Evolutionary conservation across 108 stramenopile species (phyloP).

Genomic region (Skeletonema grethae): DNA sequence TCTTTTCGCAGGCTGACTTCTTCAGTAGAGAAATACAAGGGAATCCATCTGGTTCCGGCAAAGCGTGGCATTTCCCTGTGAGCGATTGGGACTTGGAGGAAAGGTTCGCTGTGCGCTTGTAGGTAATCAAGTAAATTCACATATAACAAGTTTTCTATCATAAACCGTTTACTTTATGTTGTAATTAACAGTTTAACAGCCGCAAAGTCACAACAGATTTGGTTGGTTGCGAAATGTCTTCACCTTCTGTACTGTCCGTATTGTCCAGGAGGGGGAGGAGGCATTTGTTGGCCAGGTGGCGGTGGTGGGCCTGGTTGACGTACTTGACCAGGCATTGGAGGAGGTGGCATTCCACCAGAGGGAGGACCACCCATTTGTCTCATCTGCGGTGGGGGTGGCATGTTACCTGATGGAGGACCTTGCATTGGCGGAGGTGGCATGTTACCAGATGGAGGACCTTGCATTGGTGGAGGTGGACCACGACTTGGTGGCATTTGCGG

Average conservation of each 20-base stretch:
- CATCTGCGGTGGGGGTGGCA: conserved; percentile 14
- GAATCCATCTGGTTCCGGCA: conserved; percentile 42
- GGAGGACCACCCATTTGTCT: conserved; percentile 17
- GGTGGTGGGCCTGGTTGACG: conserved; percentile 23
- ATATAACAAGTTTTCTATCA: neutral
- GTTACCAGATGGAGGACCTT: conserved; percentile 7
- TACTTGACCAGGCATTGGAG: conserved; percentile 27
- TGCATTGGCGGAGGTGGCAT: conserved; percentile 4
- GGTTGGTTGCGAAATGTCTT: neutral
- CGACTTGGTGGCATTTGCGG: conserved; percentile 10
- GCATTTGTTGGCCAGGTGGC: conserved; percentile 4
- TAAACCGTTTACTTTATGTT: conserved; percentile 7
- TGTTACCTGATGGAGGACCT: conserved; percentile 9
- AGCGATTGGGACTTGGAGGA: conserved; percentile 80
- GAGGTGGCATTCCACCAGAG: conserved; percentile 18
- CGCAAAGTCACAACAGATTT: neutral
- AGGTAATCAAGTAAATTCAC: neutral
- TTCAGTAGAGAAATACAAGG: conserved; percentile 90
- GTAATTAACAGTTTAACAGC: neutral
- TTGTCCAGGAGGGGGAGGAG: conserved; percentile 1
- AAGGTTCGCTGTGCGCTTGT: conserved; percentile 53
- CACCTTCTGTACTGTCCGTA: neutral
- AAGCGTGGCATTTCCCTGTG: conserved; percentile 87
- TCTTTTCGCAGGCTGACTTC: conserved; percentile 76
- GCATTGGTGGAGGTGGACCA: conserved; percentile 3